Evolutionary conservation across 1,284 basidiomycete species (phyloP).

Genomic region (Rhodofomes roseus): DNA sequence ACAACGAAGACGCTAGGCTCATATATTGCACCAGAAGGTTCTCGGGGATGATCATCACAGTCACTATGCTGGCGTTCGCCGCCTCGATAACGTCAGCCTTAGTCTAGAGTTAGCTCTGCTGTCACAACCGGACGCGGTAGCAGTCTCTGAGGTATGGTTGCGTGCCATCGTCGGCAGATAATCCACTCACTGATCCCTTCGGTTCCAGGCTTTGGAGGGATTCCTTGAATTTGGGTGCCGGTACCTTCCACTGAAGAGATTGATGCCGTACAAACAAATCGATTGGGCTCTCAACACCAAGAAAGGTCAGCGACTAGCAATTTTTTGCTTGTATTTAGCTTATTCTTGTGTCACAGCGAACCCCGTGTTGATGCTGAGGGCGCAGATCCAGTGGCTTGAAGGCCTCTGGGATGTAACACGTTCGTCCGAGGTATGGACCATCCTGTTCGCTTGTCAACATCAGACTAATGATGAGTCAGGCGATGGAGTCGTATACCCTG

Average conservation of each 20-base stretch:
- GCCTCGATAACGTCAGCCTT: not conserved
- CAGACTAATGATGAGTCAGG: not conserved
- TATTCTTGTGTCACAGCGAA: not conserved
- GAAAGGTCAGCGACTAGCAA: slow-evolving; percentile 28
- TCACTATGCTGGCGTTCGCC: not conserved
- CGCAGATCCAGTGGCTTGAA: slow-evolving; percentile 47
- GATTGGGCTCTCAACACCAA: slow-evolving; percentile 44
- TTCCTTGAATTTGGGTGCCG: slow-evolving; percentile 12
- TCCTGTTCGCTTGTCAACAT: not conserved
- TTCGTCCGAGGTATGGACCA: slow-evolving; percentile 12
- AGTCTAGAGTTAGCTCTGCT: not conserved
- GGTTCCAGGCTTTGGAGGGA: not conserved
- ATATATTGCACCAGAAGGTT: not conserved
- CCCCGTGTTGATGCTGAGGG: not conserved
- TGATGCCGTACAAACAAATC: slow-evolving; percentile 52
- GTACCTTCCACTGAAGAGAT: slow-evolving; percentile 30
- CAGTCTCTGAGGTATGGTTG: not conserved
- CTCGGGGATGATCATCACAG: not conserved
- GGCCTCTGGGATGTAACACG: slow-evolving; percentile 37
- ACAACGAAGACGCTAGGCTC: not conserved
- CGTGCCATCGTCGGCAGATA: not conserved
- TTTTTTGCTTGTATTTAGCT: not conserved
- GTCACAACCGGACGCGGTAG: not conserved
- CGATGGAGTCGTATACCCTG: slow-evolving; percentile 8
- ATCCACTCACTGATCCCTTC: not conserved